phyloP scores from a whole-genome alignment of 129 eudicot species.

The Mikania micrantha region DNA sequence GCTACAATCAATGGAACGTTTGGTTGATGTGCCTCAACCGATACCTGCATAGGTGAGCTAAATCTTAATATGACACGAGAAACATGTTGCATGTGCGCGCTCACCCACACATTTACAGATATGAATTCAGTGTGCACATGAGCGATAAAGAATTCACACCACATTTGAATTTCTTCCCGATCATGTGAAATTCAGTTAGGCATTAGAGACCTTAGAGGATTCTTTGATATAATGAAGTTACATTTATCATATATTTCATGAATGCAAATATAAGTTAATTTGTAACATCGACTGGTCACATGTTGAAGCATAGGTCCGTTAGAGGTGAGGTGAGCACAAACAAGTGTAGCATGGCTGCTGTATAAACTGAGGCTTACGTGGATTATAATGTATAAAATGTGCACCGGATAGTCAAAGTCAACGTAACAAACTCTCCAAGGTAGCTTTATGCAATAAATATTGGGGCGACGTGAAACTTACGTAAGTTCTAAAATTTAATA shows the following conservation, averaged over 20 bases:
- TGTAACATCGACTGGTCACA: not conserved
- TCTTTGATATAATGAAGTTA: constrained; percentile 10
- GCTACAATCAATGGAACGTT: constrained; percentile 84
- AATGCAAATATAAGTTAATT: not conserved
- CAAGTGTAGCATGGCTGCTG: too few relatives aligned
- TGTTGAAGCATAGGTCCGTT: too few relatives aligned
- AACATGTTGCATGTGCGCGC: not conserved
- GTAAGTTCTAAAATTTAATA: not conserved
- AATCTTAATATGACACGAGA: not conserved
- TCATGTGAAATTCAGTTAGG: constrained; percentile 14
- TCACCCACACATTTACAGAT: not conserved
- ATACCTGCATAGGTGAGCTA: constrained; percentile 39
- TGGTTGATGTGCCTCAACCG: constrained; percentile 69
- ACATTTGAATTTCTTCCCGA: not conserved
- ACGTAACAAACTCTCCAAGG: not conserved
- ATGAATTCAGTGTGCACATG: not conserved
- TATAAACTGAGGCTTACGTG: too few relatives aligned
- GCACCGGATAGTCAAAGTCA: not conserved
- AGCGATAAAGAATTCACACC: not conserved
- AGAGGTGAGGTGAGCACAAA: too few relatives aligned
- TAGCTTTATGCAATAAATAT: not conserved
- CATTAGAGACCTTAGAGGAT: constrained; percentile 14
- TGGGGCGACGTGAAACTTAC: not conserved
- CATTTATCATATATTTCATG: not conserved
- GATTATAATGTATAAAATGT: not conserved